Base-by-base conservation (phyloP, 306 rosid species). In the Prunus dulcis region DNA sequence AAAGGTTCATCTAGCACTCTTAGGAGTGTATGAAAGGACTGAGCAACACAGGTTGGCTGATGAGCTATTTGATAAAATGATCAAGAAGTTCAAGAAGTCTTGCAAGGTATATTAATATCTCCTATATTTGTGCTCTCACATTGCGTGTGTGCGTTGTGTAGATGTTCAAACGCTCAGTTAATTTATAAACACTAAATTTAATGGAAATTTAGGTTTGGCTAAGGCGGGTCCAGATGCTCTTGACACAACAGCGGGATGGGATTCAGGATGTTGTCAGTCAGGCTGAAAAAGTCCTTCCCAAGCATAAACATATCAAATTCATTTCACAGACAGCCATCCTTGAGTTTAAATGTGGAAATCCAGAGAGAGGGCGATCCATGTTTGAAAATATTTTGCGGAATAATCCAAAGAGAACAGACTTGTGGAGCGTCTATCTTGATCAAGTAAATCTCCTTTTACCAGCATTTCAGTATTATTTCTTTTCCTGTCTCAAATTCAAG, bases 361-460 rank as follows among this genome's bases (percentile, higher is more conserved):
- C 97, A 38, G 97, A 92, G 72, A 78, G 92, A 80, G 99, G 96
- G 17, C 90, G 97, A 28, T 85, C 99, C 76, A 71, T 90, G 91
- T 90, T 95, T 78, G 99, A 95, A 91, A 88, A 88, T 80, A 80
- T 92, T 69, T 72, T 95, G 77, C 85, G 89, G 68, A 92, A 95
- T 71, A 85, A 95, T 69, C 97, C 97, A 1, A 92, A 89, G 88
- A 88, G 92, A 83, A 92, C 93, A 27, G 97, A 92, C 81, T 76
- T 90, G 64, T 92, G 99, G 99, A 92, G 96, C 76, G 69, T 95
- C 68, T 95, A 95, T 88, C 91, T 95, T 69, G 99, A 95, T 87
- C 99, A 95, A 81, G 98, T 92, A 92, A 78, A 73, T 68, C 47
- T 30, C 56, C 50, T 2, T 58, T 67, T 13, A 23, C 55, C 53